Percentiles rank a stretch among this genome's conserved stretches.
Conservation (phyloP, 192 early-diverging fungal species). For the Backusella sp. region DNA sequence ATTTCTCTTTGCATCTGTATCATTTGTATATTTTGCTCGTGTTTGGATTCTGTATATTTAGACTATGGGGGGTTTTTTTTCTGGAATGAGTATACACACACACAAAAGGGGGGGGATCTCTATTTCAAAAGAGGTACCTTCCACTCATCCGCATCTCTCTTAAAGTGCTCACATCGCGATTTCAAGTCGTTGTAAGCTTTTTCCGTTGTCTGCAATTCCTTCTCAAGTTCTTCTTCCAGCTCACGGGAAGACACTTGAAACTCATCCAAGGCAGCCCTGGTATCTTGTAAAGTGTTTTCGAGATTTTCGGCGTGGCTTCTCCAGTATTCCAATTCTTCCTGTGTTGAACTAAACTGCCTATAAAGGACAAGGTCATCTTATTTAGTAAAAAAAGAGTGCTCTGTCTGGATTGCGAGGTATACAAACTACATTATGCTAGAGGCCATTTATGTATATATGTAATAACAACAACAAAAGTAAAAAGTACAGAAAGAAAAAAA, state of each 20-base stretch:
- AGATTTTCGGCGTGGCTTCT: constrained; percentile 47
- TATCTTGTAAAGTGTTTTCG: constrained; percentile 55
- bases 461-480: neutral
- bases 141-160: too few species aligned
- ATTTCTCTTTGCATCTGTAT: constrained; percentile 74
- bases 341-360: constrained; percentile 49
- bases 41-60: constrained; percentile 63
- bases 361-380: neutral
- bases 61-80: constrained; percentile 27
- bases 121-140: too few species aligned
- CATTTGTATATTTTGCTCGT: constrained; percentile 64
- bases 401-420: neutral
- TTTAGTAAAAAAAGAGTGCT: neutral
- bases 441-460: constrained; percentile 8
- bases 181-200: constrained; percentile 62
- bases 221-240: constrained; percentile 69
- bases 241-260: constrained; percentile 67
- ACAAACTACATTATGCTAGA: constrained; percentile 24
- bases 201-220: constrained; percentile 70
- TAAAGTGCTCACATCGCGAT: constrained; percentile 53
- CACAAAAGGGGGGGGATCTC: neutral
- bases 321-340: constrained; percentile 72
- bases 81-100: neutral
- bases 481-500: neutral
- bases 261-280: constrained; percentile 59